A percentile compares a stretch with the other conserved stretches of the same genome.
These are phyloP conservation scores for Garcia nutans DNA, from an alignment of 345 rosid genomes.

Conservation along the genomic window DNA sequence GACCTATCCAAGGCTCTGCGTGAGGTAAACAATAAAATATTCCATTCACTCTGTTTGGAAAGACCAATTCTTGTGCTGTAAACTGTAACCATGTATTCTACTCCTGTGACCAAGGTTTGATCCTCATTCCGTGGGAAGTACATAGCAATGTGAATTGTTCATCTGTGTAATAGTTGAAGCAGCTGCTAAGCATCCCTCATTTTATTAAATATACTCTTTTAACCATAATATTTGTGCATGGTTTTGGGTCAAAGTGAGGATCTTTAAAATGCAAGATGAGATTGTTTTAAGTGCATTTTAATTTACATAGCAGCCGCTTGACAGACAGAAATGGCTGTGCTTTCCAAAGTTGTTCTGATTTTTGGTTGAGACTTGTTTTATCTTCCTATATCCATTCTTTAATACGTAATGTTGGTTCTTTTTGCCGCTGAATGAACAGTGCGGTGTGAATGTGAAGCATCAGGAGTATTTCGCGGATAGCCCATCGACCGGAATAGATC, in stretches of 20 bases:
- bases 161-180: background rate
- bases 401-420: conserved; percentile 2
- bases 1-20: conserved; percentile 86
- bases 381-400: background rate
- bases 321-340: background rate
- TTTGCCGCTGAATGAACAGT: conserved; percentile 45
- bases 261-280: background rate
- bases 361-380: background rate
- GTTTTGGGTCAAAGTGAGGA: background rate
- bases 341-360: background rate
- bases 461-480: conserved; percentile 89
- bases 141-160: too few species aligned
- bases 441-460: conserved; percentile 87
- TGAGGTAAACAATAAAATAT: conserved; percentile 49
- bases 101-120: background rate
- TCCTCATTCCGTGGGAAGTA: background rate
- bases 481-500: conserved; percentile 62
- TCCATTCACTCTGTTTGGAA: background rate
- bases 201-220: background rate
- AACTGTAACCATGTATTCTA: background rate
- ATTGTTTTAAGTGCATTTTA: background rate
- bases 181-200: background rate
- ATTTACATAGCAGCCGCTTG: background rate
- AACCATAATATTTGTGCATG: background rate
- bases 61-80: background rate